Base-by-base conservation (phyloP, 805 yeast genomes). In the Barnettozyma californica region DNA sequence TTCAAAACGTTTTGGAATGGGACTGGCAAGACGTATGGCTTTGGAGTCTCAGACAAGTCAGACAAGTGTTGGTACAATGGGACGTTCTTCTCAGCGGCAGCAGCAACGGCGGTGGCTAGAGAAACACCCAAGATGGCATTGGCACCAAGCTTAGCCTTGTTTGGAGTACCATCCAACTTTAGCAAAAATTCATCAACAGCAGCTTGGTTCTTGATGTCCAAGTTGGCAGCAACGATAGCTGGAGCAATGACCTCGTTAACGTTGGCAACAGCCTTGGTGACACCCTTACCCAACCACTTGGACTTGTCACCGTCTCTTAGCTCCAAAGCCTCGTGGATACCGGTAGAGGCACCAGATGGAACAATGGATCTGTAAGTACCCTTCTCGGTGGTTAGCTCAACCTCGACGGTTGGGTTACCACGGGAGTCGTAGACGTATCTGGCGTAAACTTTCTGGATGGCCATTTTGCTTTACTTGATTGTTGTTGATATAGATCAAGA, bases 381-480 rank as follows among this genome's bases (percentile, higher is more conserved):
- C 68, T 87, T 82, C 57, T 79, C 92, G 68, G 99, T 92, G 81
- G 85, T 77, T 66, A 92, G 68, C 69, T 94, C 98, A 62, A 94
- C 98, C 83, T 94, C 98, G 65, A 94, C 99, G 63, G 99, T 92
- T 78, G 99, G 99, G 84, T 92, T 94, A 77, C 98, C 98, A 78
- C 99, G 89, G 66, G 98, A 92, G 79, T 92, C 99, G 85, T 94
- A 92, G 75, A 92, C 96, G 81, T 83, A 86, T 78, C 99, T 91
- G 67, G 98, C 87, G 74, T 78, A 83, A 64, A 91, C 76, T 76
- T 92, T 91, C 62, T 87, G 72, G 67, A 88, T 81, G 63, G 96
- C 85, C 96, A 88, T 88, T 70, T 42, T 14, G n/a, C n/a, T 42
- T 33, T 19, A n/a, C 11, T 29, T 42, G 26, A n/a, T 42, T 42